Evolutionary conservation across 768 basidiomycete species (phyloP).

Genomic region (Piloderma croceum): DNA sequence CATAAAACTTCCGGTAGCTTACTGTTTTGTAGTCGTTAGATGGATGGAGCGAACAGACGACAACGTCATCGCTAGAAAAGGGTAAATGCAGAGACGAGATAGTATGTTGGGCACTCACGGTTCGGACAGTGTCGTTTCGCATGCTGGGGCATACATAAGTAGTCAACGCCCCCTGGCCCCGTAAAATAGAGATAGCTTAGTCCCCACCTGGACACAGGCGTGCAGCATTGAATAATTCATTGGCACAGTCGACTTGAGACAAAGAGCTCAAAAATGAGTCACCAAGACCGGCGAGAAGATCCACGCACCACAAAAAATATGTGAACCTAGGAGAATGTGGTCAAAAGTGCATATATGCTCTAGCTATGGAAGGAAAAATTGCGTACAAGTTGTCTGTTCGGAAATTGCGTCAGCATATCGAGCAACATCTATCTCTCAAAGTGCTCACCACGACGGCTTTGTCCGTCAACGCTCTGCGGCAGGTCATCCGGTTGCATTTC

Average conservation of each 20-base stretch:
- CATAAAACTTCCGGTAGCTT: constrained; percentile 12
- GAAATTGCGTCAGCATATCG: constrained; percentile 11
- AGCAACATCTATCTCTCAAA: constrained; percentile 3
- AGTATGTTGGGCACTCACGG: constrained; percentile 45
- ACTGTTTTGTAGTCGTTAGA: constrained; percentile 91
- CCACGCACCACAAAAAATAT: constrained; percentile 73
- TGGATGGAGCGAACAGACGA: constrained; percentile 76
- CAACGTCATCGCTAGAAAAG: constrained; percentile 50
- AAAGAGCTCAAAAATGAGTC: constrained; percentile 4
- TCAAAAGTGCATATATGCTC: too few species aligned
- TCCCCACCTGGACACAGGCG: constrained; percentile 75
- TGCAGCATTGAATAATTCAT: constrained; percentile 72
- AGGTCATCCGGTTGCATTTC: constrained; percentile 77
- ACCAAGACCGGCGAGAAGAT: constrained; percentile 1
- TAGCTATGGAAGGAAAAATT: neutral
- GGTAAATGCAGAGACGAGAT: neutral
- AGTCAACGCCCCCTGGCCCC: neutral
- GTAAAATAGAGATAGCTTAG: neutral
- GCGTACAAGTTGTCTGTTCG: constrained; percentile 51
- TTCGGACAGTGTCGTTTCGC: constrained; percentile 74
- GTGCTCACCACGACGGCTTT: constrained; percentile 79
- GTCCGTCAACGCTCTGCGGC: constrained; percentile 60
- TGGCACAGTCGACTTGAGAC: constrained; percentile 70
- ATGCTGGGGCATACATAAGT: constrained; percentile 48
- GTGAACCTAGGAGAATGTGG: constrained; percentile 71